These are phyloP conservation scores for Podila clonocystis DNA, from an alignment of 192 early-diverging fungal genomes.

Conservation along the genomic window DNA sequence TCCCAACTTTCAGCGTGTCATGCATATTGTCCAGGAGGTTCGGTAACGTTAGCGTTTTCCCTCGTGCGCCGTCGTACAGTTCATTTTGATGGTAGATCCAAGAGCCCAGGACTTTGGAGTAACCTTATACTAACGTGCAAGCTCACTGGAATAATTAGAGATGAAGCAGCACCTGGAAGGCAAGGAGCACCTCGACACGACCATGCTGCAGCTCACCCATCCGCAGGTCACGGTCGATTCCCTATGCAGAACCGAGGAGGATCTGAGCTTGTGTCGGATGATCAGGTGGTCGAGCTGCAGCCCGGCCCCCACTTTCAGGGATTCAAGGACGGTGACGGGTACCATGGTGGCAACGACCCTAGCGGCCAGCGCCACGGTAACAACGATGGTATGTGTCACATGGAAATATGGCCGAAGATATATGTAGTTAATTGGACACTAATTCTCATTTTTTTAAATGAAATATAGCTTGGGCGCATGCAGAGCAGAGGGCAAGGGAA, in stretches of 20 bases:
- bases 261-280: slow-evolving; percentile 34
- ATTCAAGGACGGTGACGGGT: slow-evolving; percentile 29
- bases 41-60: slow-evolving; percentile 7
- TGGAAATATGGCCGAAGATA: too few species aligned
- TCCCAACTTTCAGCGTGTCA: slow-evolving; percentile 40
- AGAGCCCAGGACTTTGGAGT: neutral
- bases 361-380: neutral
- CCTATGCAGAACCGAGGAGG: slow-evolving; percentile 14
- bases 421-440: neutral
- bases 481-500: slow-evolving; percentile 26
- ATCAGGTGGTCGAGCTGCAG: slow-evolving; percentile 16
- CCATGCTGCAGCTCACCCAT: slow-evolving; percentile 11
- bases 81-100: neutral
- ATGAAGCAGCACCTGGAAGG: neutral
- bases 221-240: slow-evolving; percentile 26
- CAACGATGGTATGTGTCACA: slow-evolving; percentile 8
- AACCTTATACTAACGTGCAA: too few species aligned
- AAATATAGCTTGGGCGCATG: slow-evolving; percentile 29
- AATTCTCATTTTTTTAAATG: neutral
- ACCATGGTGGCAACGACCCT: slow-evolving; percentile 38
- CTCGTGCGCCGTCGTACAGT: neutral
- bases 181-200: slow-evolving; percentile 25
- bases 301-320: slow-evolving; percentile 12
- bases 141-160: neutral
- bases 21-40: slow-evolving; percentile 42